These are phyloP conservation scores for Murraya paniculata DNA, from an alignment of 345 rosid species.

Conservation along the genomic window DNA sequence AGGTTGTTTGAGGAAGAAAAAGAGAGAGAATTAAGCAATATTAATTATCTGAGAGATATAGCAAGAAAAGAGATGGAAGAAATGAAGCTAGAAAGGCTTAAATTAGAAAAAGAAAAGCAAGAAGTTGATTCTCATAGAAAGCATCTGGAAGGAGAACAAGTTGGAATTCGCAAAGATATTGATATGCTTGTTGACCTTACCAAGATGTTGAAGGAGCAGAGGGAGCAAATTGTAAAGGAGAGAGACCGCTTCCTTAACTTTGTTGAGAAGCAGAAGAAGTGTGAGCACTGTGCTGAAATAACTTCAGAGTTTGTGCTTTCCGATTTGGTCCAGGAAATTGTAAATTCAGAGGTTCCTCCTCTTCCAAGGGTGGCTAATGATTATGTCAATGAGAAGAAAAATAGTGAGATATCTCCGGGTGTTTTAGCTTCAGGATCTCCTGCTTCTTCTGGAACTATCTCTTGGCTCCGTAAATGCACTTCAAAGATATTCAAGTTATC, in stretches of 20 bases:
- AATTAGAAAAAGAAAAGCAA: slow-evolving; percentile 61
- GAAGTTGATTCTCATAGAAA: slow-evolving; percentile 62
- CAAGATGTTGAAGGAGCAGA: slow-evolving; percentile 68
- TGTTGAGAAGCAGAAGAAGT: slow-evolving; percentile 66
- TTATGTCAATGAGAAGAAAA: slow-evolving; percentile 26
- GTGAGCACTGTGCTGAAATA: slow-evolving; percentile 68
- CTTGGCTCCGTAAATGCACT: slow-evolving; percentile 85
- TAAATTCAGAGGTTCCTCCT: slow-evolving; percentile 44
- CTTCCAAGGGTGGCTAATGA: slow-evolving; percentile 37
- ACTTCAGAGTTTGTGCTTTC: slow-evolving; percentile 70
- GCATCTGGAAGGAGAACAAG: slow-evolving; percentile 76
- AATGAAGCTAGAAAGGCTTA: slow-evolving; percentile 57
- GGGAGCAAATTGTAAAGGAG: slow-evolving; percentile 79
- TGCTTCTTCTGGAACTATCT: slow-evolving; percentile 53
- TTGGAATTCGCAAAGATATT: slow-evolving; percentile 79
- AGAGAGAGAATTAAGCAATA: slow-evolving; percentile 67
- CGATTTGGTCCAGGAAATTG: slow-evolving; percentile 63
- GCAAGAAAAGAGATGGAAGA: slow-evolving; percentile 91
- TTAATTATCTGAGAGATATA: slow-evolving; percentile 68
- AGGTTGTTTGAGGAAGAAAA: slow-evolving; percentile 78
- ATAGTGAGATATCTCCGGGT: slow-evolving; percentile 40
- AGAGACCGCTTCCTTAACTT: slow-evolving; percentile 69
- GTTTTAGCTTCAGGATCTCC: slow-evolving; percentile 41
- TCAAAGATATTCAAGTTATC: slow-evolving; percentile 74
- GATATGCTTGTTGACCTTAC: slow-evolving; percentile 79